These are phyloP conservation scores for Alternaria dauci DNA, from an alignment of 2,329 filamentous ascomycete genomes.

Conservation along the genomic window DNA sequence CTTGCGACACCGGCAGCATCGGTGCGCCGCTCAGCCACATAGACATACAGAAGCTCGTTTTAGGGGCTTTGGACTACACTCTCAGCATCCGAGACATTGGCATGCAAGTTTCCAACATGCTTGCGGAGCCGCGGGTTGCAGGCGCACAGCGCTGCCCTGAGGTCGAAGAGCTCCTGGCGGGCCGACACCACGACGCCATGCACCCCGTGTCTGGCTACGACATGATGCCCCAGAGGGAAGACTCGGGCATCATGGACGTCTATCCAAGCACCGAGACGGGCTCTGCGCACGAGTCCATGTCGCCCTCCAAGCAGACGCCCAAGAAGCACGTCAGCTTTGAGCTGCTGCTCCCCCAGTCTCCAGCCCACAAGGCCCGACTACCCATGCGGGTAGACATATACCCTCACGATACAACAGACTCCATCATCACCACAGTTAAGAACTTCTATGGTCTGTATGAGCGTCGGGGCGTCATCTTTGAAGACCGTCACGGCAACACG, in stretches of 20 bases:
- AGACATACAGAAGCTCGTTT: constrained; percentile 30
- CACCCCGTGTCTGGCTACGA: constrained; percentile 36
- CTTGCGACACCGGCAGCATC: constrained; percentile 53
- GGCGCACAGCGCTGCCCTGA: constrained; percentile 38
- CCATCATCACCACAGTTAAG: constrained; percentile 97
- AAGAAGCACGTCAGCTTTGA: constrained; percentile 82
- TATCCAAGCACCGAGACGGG: constrained; percentile 49
- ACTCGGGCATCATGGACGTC: constrained; percentile 44
- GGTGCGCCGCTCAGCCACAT: constrained; percentile 38
- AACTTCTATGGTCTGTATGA: constrained; percentile 98
- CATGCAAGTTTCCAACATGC: constrained; percentile 46
- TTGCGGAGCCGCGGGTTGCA: constrained; percentile 35
- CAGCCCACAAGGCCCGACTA: constrained; percentile 75
- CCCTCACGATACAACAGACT: constrained; percentile 95
- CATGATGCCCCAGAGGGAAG: constrained; percentile 39
- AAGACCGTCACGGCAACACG: constrained; percentile 86
- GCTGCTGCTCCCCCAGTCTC: constrained; percentile 72
- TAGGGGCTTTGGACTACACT: constrained; percentile 26
- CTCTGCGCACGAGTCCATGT: constrained; percentile 45
- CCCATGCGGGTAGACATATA: constrained; percentile 92
- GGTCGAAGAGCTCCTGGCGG: constrained; percentile 38
- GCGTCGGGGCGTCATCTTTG: constrained; percentile 86
- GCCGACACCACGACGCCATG: constrained; percentile 39
- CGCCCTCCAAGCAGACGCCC: constrained; percentile 46
- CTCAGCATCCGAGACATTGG: constrained; percentile 19